Conservation (phyloP, 83 land plant genomes). For the Diphasiastrum complanatum region DNA sequence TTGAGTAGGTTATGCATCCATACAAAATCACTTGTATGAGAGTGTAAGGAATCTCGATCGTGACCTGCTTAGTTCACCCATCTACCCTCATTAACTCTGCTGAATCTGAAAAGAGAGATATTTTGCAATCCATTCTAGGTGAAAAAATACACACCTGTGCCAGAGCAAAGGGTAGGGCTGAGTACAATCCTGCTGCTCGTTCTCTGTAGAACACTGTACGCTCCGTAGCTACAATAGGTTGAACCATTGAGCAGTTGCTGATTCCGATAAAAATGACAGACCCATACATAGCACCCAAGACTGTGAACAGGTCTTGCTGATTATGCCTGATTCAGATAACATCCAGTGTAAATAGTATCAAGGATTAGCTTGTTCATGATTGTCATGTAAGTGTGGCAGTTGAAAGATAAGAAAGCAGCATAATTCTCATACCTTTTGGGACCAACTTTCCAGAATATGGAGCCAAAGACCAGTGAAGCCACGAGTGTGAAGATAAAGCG, state of each 20-base stretch:
- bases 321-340: background rate
- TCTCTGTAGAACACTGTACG: background rate
- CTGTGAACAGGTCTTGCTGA: background rate
- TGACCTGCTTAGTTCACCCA: background rate
- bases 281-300: background rate
- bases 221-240: background rate
- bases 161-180: background rate
- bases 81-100: too few relatives aligned
- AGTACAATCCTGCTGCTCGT: background rate
- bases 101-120: too few relatives aligned
- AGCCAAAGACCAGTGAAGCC: background rate
- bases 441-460: background rate
- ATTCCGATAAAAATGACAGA: background rate
- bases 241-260: background rate
- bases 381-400: background rate
- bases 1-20: background rate
- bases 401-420: too few relatives aligned
- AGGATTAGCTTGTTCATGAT: too few relatives aligned
- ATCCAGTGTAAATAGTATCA: too few relatives aligned
- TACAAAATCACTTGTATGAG: background rate
- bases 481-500: background rate
- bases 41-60: background rate
- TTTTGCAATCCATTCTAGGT: too few relatives aligned
- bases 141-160: background rate
- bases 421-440: conserved; percentile 42